Percentiles rank a stretch among this genome's conserved stretches.
Conservation (phyloP, 1,284 basidiomycete genomes). For the Ustilago shanxiensis region DNA sequence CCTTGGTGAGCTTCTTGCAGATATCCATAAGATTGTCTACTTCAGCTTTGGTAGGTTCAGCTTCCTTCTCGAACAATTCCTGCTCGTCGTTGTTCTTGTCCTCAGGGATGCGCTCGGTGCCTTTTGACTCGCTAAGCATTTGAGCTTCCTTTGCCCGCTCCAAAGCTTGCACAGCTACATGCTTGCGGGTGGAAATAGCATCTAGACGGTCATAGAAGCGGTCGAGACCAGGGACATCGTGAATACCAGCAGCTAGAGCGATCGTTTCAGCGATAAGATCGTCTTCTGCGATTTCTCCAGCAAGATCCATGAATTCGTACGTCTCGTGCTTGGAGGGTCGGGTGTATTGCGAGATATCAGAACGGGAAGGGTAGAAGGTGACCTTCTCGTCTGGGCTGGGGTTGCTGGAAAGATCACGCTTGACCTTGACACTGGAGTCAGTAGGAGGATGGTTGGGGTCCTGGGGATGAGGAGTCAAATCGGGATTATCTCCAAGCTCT, state of each 20-base stretch:
- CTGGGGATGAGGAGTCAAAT: too few relatives aligned
- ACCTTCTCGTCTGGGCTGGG: neutral
- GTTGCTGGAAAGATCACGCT: neutral
- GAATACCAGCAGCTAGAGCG: slow-evolving; percentile 5
- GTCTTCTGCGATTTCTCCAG: neutral
- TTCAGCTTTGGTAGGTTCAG: too few relatives aligned
- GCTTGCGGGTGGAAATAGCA: neutral
- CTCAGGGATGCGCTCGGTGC: neutral
- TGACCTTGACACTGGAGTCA: neutral
- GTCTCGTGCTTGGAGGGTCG: slow-evolving; percentile 11
- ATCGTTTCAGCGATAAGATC: neutral
- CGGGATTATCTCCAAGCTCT: too few relatives aligned
- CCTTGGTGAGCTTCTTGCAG: too few relatives aligned
- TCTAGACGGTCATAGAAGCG: neutral
- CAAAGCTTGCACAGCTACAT: neutral
- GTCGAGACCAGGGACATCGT: neutral
- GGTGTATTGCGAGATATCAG: neutral
- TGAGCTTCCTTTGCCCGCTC: slow-evolving; percentile 12
- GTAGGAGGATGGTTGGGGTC: too few relatives aligned
- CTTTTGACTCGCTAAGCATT: slow-evolving; percentile 23
- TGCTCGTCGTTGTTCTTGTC: neutral
- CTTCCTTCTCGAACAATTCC: too few relatives aligned
- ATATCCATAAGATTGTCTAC: too few relatives aligned
- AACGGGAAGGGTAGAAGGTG: slow-evolving; percentile 1
- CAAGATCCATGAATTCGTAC: slow-evolving; percentile 14